Percentiles rank a stretch among this genome's conserved stretches.
phyloP scores from a whole-genome alignment of 1,284 basidiomycete species.

The Schizophyllum commune region DNA sequence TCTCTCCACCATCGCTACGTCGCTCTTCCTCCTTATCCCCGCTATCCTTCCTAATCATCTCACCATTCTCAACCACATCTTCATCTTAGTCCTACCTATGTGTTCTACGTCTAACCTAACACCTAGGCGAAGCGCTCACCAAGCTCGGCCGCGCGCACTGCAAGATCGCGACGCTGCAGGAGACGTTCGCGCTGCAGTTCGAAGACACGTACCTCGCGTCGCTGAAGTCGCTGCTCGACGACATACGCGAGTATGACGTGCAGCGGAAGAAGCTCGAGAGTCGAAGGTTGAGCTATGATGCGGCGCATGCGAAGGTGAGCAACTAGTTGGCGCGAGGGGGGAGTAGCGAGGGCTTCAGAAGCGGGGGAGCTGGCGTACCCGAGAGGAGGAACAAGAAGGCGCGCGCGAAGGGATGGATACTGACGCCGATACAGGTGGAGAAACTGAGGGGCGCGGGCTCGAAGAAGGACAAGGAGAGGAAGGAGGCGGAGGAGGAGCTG shows the following conservation, averaged over 20 bases:
- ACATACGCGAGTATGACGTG: constrained; percentile 65
- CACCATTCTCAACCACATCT: no score
- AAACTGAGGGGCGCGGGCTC: constrained; percentile 48
- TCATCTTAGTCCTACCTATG: no score
- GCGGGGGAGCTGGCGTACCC: no score
- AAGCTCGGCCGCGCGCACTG: constrained; percentile 75
- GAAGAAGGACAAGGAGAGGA: constrained; percentile 68
- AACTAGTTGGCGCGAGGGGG: no score
- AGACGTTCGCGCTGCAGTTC: constrained; percentile 65
- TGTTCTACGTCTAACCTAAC: no score
- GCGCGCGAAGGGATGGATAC: no score
- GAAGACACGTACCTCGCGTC: constrained; percentile 65
- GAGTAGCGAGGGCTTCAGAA: no score
- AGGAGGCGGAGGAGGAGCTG: constrained; percentile 72
- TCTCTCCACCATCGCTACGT: no score
- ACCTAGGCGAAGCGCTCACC: constrained; percentile 57
- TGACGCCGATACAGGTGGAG: constrained; percentile 22
- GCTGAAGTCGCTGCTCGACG: constrained; percentile 51
- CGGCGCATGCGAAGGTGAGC: constrained; percentile 48
- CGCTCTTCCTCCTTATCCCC: no score
- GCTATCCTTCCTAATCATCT: no score
- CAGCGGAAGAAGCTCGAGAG: constrained; percentile 78
- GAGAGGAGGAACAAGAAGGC: no score
- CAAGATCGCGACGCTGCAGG: constrained; percentile 74
- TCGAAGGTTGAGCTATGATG: constrained; percentile 71